Percentiles rank a stretch among this genome's conserved stretches.
Evolutionary conservation across 768 basidiomycete genomes (phyloP).

Genomic region (Pholiota conissans): DNA sequence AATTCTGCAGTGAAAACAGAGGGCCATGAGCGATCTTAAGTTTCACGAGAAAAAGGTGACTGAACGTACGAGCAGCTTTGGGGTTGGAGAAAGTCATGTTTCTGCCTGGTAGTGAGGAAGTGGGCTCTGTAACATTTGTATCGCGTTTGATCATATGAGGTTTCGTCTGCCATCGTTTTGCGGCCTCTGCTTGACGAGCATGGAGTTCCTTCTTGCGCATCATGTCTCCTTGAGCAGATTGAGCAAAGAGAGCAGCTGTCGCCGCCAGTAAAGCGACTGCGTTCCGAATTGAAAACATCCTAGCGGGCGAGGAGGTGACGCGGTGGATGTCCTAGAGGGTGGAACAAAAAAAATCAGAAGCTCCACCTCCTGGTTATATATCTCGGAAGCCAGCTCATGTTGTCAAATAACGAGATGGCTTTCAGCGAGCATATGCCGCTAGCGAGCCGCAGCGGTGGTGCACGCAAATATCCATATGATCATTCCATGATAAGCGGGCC

Average conservation of each 20-base stretch:
- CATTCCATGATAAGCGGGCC: constrained; percentile 12
- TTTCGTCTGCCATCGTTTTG: constrained; percentile 34
- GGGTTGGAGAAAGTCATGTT: constrained; percentile 76
- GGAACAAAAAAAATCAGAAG: background rate
- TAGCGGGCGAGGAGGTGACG: constrained; percentile 4
- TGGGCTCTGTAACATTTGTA: constrained; percentile 11
- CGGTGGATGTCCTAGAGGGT: constrained; percentile 4
- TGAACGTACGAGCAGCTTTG: constrained; percentile 53
- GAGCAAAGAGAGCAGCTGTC: constrained; percentile 13
- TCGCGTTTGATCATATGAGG: constrained; percentile 16
- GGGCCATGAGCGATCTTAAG: too few relatives aligned
- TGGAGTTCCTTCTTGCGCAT: constrained; percentile 43
- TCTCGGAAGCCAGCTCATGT: constrained; percentile 11
- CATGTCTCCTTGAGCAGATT: constrained; percentile 18
- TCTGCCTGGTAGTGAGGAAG: constrained; percentile 30
- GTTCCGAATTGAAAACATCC: constrained; percentile 14
- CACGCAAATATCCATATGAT: constrained; percentile 13
- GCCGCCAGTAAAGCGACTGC: constrained; percentile 18
- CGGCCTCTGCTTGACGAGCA: constrained; percentile 47
- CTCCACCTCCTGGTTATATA: constrained; percentile 12
- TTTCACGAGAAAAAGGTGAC: background rate
- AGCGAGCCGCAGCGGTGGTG: background rate
- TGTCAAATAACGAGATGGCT: constrained; percentile 7
- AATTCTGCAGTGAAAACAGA: constrained; percentile 46
- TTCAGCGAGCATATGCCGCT: constrained; percentile 7